Evolutionary conservation across 148 eudicot genomes (phyloP).

Genomic region (Vaccinium darrowii): DNA sequence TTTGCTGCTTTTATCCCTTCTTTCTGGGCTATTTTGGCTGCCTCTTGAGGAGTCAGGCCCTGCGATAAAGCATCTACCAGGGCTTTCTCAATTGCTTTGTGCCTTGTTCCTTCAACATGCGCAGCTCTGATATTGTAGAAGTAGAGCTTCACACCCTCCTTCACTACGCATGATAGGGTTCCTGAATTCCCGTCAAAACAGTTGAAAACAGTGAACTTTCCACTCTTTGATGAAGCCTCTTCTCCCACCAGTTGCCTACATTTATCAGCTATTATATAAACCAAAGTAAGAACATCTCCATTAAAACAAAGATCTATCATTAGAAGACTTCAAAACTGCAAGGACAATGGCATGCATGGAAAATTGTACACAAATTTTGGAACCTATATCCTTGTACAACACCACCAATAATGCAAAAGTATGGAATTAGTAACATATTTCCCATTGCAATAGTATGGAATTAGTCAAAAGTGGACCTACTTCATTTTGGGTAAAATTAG

Average conservation of each 20-base stretch:
- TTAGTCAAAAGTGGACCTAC: not conserved
- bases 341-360: not conserved
- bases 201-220: slow-evolving; percentile 60
- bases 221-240: slow-evolving; percentile 67
- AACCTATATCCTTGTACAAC: not conserved
- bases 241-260: slow-evolving; percentile 74
- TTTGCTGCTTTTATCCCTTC: slow-evolving; percentile 76
- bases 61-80: slow-evolving; percentile 56
- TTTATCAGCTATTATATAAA: slow-evolving; percentile 64
- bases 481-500: not conserved
- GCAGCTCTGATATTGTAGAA: slow-evolving; percentile 57
- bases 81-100: slow-evolving; percentile 48
- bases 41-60: slow-evolving; percentile 50
- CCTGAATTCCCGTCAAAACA: slow-evolving; percentile 81
- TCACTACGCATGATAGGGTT: slow-evolving; percentile 59
- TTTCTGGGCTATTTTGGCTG: slow-evolving; percentile 61
- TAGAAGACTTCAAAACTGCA: slow-evolving; percentile 5
- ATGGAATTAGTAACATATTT: not conserved
- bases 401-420: not conserved
- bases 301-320: not conserved
- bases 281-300: slow-evolving; percentile 13
- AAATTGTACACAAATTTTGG: not conserved
- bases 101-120: slow-evolving; percentile 63
- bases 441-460: not conserved
- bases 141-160: slow-evolving; percentile 74